These are phyloP conservation scores for Ascosphaera apis DNA, from an alignment of 2,329 filamentous ascomycete species.

Conservation along the genomic window DNA sequence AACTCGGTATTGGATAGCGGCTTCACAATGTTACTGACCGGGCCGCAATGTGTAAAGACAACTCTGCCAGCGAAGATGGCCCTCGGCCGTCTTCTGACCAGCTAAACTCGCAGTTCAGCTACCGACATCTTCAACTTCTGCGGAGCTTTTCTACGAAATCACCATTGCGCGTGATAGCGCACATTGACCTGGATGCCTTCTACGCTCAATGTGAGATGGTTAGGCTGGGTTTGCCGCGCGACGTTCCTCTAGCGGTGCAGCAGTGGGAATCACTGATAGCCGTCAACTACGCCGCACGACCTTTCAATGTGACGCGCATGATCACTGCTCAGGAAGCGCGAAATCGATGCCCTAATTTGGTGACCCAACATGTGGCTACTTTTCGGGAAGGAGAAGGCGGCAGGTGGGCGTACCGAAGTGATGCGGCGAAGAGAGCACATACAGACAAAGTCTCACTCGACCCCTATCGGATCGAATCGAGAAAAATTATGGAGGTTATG, in stretches of 20 bases:
- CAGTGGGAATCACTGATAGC: conserved; percentile 94
- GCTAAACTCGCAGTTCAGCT: conserved; percentile 71
- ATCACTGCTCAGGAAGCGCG: conserved; percentile 59
- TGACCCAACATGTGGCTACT: conserved; percentile 81
- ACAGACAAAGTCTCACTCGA: conserved; percentile 89
- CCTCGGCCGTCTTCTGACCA: too few relatives aligned
- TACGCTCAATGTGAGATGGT: conserved; percentile 95
- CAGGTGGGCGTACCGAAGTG: conserved; percentile 73
- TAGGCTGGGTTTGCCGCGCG: conserved; percentile 48
- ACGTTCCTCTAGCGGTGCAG: conserved; percentile 71
- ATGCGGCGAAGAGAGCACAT: conserved; percentile 54
- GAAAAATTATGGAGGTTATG: conserved; percentile 57
- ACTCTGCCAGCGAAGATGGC: too few relatives aligned
- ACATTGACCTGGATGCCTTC: conserved; percentile 92
- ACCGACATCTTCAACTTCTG: conserved; percentile 58
- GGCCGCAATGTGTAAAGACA: too few relatives aligned
- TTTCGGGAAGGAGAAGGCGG: conserved; percentile 72
- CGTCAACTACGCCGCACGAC: conserved; percentile 79
- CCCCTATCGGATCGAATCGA: conserved; percentile 66
- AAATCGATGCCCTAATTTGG: conserved; percentile 63
- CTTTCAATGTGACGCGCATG: conserved; percentile 57
- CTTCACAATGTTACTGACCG: too few relatives aligned
- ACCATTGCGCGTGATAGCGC: conserved; percentile 67
- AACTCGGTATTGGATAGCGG: too few relatives aligned
- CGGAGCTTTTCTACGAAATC: conserved; percentile 45